Base-by-base conservation (phyloP, 768 basidiomycete species). In the Pleurotus sapidus region DNA sequence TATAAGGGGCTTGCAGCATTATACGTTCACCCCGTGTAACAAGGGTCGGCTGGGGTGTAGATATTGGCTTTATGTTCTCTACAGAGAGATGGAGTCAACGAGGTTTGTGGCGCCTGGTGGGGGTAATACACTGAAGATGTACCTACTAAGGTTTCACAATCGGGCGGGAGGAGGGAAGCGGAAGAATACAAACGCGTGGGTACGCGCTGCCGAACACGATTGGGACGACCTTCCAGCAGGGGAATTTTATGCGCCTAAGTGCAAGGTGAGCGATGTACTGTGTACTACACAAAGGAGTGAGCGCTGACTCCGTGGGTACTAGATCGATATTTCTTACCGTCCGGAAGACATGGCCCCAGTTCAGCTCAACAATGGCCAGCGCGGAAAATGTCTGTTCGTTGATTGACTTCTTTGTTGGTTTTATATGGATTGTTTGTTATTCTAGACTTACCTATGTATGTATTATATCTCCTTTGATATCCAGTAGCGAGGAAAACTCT, bases 31-130 rank as follows among this genome's bases (percentile, higher is more conserved):
- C 17, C 60, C 64, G 3, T 51, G 51, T 15, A 51, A 56, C 30
- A 60, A 61, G 46, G 62, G 63, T 23, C 61, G 62, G n/a, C 56
- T 60, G 5, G 65, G 65, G 8, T 67, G 65, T 39, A 59, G 64
- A 15, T 57, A 61, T 51, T 65, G 65, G 64, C 55, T 65, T n/a
- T 17, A 45, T 38, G 24, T 46, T 4, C 37, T 56, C 25, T 14
- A 12, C 18, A 30, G 25, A 17, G 46, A 56, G 6, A 56, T 56
- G 7, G 42, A 56, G 43, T 18, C 27, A 17, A 12, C 40, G 15
- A 25, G 55, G 6, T 37, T 24, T 24, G 43, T 46, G 15, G 9
- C 39, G 18, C 39, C 39, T 2, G 51, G 39, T n/a, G n/a, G 23
- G n/a, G 5, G 17, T 15, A 14, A 42, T 18, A 25, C 25, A 14